phyloP scores from a whole-genome alignment of 345 rosid species.

The Camelina sativa region DNA sequence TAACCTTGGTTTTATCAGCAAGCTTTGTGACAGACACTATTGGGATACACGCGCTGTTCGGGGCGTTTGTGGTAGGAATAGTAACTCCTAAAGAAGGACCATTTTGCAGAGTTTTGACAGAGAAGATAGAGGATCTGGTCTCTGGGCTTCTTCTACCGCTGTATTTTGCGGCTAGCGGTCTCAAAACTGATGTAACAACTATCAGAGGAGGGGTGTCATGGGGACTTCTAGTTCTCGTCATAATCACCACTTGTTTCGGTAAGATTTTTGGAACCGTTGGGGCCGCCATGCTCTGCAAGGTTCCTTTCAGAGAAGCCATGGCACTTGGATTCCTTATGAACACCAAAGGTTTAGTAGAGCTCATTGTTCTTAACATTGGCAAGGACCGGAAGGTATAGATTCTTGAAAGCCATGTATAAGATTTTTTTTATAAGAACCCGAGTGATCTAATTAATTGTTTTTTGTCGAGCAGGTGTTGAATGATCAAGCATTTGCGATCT shows the following conservation, averaged over 20 bases:
- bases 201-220: conserved; percentile 52
- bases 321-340: conserved; percentile 68
- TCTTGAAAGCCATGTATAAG: conserved; percentile 5
- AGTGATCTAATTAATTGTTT: conserved; percentile 1
- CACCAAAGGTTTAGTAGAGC: conserved; percentile 80
- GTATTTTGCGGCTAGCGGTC: conserved; percentile 64
- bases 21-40: conserved; percentile 59
- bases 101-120: conserved; percentile 46
- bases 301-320: conserved; percentile 57
- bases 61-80: conserved; percentile 59
- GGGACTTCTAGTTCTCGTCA: conserved; percentile 56
- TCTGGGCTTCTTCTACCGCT: conserved; percentile 58
- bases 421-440: neutral
- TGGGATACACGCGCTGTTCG: conserved; percentile 64
- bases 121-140: conserved; percentile 61
- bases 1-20: conserved; percentile 55
- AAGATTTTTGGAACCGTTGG: conserved; percentile 59
- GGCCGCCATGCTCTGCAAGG: conserved; percentile 50
- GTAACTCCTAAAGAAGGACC: conserved; percentile 58
- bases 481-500: conserved; percentile 63
- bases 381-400: conserved; percentile 52
- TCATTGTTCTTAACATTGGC: conserved; percentile 76
- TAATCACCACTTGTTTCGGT: conserved; percentile 57
- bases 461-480: conserved; percentile 56
- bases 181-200: conserved; percentile 59